Conservation (phyloP, 139 green algal genomes). For the Chlorella sp. region DNA sequence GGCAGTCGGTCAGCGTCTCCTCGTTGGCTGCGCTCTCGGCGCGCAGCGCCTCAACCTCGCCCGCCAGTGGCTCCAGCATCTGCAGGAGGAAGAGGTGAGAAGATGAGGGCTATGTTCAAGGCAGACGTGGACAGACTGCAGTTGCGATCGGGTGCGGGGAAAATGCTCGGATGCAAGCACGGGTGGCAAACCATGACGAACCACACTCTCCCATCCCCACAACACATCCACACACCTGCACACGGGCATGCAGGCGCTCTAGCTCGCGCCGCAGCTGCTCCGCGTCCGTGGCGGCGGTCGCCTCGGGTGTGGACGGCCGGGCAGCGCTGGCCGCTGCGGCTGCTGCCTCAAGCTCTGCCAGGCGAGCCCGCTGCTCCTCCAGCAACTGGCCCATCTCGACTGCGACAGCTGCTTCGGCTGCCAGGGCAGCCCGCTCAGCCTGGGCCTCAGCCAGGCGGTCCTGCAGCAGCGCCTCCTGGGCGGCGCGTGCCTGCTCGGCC, state of each 20-base stretch:
- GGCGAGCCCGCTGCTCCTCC: not conserved
- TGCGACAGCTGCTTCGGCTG: not conserved
- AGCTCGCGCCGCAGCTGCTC: conserved; percentile 15
- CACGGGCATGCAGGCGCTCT: not conserved
- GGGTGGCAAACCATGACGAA: not conserved
- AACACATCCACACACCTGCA: conserved; percentile 1
- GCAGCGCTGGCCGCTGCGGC: not conserved
- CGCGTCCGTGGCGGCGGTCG: not conserved
- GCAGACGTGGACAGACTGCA: not conserved
- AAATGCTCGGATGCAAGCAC: too few relatives aligned
- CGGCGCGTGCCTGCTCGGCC: not conserved
- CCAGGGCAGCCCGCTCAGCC: not conserved
- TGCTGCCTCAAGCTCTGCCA: not conserved
- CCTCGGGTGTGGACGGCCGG: not conserved
- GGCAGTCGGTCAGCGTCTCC: conserved; percentile 34
- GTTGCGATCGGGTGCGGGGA: not conserved
- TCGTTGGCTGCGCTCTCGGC: conserved; percentile 36
- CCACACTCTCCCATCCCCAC: not conserved
- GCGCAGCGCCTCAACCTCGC: conserved; percentile 34
- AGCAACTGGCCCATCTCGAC: conserved; percentile 3
- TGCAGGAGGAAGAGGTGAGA: not conserved
- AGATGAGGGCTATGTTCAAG: not conserved
- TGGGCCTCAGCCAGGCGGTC: not conserved
- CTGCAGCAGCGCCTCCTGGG: conserved; percentile 1
- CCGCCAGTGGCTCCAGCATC: conserved; percentile 28